Evolutionary conservation across 2,329 filamentous ascomycete genomes (phyloP).

Genomic region (Colletotrichum sp.): DNA sequence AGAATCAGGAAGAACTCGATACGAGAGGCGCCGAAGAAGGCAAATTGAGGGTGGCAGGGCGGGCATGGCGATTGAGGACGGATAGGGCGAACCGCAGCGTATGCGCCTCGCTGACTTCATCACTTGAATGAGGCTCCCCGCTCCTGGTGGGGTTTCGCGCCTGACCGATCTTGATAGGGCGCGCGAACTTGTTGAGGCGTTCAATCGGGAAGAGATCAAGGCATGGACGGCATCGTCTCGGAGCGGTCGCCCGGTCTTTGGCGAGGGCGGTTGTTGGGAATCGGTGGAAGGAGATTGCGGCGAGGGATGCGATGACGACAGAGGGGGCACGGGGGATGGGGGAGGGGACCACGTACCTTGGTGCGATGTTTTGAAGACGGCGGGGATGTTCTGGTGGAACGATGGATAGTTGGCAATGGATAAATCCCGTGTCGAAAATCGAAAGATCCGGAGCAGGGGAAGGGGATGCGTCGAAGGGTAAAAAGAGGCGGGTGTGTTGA

Average conservation of each 20-base stretch:
- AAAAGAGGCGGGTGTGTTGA: slow-evolving; percentile 26
- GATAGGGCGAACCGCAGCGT: not conserved
- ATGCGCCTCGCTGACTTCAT: slow-evolving; percentile 25
- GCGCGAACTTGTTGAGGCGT: slow-evolving; percentile 7
- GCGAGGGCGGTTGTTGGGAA: slow-evolving; percentile 13
- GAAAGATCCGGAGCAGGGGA: slow-evolving; percentile 17
- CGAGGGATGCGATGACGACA: slow-evolving; percentile 45
- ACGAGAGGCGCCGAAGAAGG: not conserved
- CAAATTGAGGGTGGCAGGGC: not conserved
- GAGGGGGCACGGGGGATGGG: slow-evolving; percentile 33
- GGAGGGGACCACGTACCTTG: slow-evolving; percentile 25
- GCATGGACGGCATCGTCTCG: not conserved
- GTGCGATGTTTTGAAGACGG: slow-evolving; percentile 20
- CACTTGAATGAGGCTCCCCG: slow-evolving; percentile 21
- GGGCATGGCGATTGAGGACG: not conserved
- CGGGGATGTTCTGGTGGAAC: slow-evolving; percentile 16
- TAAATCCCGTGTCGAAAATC: slow-evolving; percentile 11
- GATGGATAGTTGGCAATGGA: slow-evolving; percentile 11
- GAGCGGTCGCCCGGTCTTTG: not conserved
- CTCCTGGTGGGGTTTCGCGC: slow-evolving; percentile 24
- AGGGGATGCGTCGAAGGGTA: slow-evolving; percentile 18
- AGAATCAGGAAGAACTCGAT: not conserved
- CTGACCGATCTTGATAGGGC: slow-evolving; percentile 14
- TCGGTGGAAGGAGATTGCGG: slow-evolving; percentile 17
- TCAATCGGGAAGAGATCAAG: slow-evolving; percentile 5